phyloP scores from a whole-genome alignment of 192 early-diverging fungal genomes.

The Mortierella antarctica region DNA sequence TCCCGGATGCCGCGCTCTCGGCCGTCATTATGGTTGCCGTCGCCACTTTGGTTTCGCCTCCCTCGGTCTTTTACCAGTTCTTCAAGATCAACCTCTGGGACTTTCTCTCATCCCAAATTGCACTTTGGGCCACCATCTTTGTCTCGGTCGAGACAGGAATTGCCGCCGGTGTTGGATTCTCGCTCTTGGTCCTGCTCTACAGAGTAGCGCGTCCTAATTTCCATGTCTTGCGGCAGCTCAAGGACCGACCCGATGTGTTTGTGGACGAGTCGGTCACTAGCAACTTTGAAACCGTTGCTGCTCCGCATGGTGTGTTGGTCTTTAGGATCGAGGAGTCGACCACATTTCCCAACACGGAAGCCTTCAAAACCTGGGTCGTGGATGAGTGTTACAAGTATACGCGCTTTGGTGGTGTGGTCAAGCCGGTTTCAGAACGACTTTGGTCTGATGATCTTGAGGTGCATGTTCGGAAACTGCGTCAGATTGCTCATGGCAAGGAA shows the following conservation, averaged over 20 bases:
- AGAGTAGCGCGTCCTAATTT: conserved; percentile 78
- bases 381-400: conserved; percentile 56
- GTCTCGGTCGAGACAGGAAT: conserved; percentile 75
- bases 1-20: conserved; percentile 79
- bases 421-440: conserved; percentile 57
- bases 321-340: conserved; percentile 73
- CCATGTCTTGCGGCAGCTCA: conserved; percentile 60
- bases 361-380: conserved; percentile 62
- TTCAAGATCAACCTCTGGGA: conserved; percentile 54
- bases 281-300: conserved; percentile 42
- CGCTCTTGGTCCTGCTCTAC: conserved; percentile 79
- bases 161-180: conserved; percentile 78
- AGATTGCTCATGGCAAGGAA: conserved; percentile 10
- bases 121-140: conserved; percentile 70
- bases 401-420: conserved; percentile 54
- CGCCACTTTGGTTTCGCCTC: conserved; percentile 29
- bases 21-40: conserved; percentile 54
- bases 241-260: conserved; percentile 47
- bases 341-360: conserved; percentile 77
- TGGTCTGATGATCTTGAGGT: conserved; percentile 62
- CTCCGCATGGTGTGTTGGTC: conserved; percentile 74
- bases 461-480: conserved; percentile 28
- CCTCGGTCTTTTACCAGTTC: conserved; percentile 56
- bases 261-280: conserved; percentile 7
- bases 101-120: conserved; percentile 41